phyloP scores from a whole-genome alignment of 805 yeast species.

The Myxozyma udenii region DNA sequence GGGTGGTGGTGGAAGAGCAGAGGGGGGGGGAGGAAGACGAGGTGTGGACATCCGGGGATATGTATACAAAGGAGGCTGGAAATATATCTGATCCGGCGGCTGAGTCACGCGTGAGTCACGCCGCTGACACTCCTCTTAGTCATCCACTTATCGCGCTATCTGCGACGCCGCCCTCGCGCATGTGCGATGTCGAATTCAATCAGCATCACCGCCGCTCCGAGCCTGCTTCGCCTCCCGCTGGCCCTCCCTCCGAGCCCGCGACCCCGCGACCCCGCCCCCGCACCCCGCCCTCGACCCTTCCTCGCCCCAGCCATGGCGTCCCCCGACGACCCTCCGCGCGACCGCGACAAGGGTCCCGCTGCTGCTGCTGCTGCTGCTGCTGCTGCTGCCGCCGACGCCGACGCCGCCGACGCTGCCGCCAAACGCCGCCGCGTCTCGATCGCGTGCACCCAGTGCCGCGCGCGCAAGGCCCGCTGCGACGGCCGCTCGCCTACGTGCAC shows the following conservation, averaged over 20 bases:
- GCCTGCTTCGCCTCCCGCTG: no score
- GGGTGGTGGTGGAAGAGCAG: background rate
- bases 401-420: background rate
- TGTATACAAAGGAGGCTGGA: no score
- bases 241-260: background rate
- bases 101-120: no score
- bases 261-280: background rate
- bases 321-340: background rate
- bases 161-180: no score
- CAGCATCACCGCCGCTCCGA: no score
- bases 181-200: no score
- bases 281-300: background rate
- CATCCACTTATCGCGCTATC: no score
- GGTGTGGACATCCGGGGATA: background rate
- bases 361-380: background rate
- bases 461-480: constrained; percentile 18
- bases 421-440: constrained; percentile 13
- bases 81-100: background rate
- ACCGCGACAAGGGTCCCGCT: background rate
- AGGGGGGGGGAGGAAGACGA: background rate
- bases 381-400: background rate
- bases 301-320: background rate
- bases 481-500: constrained; percentile 14
- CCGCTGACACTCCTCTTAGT: no score
- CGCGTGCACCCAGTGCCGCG: constrained; percentile 20